Conservation (phyloP, 192 early-diverging fungal genomes). For the Coemansia sp. region DNA sequence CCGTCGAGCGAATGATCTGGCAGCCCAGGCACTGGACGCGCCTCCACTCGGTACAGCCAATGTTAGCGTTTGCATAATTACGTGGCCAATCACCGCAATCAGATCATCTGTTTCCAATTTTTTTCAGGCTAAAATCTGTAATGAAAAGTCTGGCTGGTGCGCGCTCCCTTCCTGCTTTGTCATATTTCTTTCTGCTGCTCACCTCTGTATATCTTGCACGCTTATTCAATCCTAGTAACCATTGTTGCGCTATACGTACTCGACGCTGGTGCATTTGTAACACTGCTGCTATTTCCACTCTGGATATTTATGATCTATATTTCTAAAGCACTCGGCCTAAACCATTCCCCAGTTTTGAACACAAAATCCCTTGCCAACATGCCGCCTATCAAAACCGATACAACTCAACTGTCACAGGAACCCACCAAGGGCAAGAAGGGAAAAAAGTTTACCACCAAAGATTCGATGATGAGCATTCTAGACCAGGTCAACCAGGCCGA, state of each 20-base stretch:
- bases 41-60: background rate
- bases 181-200: too few species aligned
- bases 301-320: background rate
- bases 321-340: background rate
- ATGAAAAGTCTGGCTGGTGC: too few species aligned
- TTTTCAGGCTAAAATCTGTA: background rate
- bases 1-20: background rate
- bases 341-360: background rate
- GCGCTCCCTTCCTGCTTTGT: too few species aligned
- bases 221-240: too few species aligned
- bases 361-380: background rate
- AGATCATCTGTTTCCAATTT: background rate
- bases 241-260: too few species aligned
- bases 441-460: conserved; percentile 32
- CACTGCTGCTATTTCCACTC: background rate
- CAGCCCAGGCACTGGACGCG: background rate
- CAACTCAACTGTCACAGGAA: background rate
- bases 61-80: background rate
- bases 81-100: background rate
- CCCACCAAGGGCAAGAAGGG: conserved; percentile 21
- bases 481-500: conserved; percentile 42
- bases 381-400: background rate
- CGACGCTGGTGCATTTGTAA: too few species aligned
- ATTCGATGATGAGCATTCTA: conserved; percentile 41
- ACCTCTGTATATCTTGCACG: too few species aligned